Percentiles rank a stretch among this genome's conserved stretches.
Conservation (phyloP, 345 rosid genomes). For the Populus euphratica region DNA sequence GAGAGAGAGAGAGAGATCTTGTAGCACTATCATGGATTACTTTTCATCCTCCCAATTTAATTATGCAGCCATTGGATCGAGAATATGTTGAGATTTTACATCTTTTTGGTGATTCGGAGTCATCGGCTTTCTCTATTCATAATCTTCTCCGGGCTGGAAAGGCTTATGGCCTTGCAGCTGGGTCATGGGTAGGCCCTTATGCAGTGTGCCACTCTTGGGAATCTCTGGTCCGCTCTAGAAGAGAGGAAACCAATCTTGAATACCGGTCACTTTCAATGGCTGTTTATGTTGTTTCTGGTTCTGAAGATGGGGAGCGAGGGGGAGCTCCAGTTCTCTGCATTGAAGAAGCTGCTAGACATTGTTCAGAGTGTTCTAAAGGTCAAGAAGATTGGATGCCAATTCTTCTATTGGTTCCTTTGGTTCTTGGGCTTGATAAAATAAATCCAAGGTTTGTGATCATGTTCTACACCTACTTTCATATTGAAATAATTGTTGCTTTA, state of each 20-base stretch:
- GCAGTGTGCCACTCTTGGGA: conserved; percentile 92
- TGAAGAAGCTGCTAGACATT: conserved; percentile 70
- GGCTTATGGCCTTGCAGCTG: conserved; percentile 85
- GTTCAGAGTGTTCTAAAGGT: conserved; percentile 65
- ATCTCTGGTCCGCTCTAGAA: conserved; percentile 49
- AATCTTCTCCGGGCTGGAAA: conserved; percentile 76
- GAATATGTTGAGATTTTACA: conserved; percentile 69
- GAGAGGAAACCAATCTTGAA: conserved; percentile 38
- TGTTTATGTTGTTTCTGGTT: conserved; percentile 80
- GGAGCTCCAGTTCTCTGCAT: conserved; percentile 89
- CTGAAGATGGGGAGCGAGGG: conserved; percentile 91
- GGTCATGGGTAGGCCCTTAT: conserved; percentile 99
- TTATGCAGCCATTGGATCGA: conserved; percentile 57
- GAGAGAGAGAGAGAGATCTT: too few species aligned
- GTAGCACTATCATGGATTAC: background rate
- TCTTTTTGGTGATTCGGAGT: conserved; percentile 73
- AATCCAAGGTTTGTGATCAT: conserved; percentile 66
- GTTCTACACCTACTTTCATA: background rate
- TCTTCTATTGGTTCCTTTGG: conserved; percentile 88
- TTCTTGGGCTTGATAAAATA: conserved; percentile 85
- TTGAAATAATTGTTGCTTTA: background rate
- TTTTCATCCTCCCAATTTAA: background rate
- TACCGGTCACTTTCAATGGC: conserved; percentile 69
- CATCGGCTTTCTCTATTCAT: conserved; percentile 73
- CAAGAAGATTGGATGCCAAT: conserved; percentile 68